Percentiles rank a stretch among this genome's conserved stretches.
Conservation (phyloP, 768 basidiomycete species). For the Tricholoma sp. region DNA sequence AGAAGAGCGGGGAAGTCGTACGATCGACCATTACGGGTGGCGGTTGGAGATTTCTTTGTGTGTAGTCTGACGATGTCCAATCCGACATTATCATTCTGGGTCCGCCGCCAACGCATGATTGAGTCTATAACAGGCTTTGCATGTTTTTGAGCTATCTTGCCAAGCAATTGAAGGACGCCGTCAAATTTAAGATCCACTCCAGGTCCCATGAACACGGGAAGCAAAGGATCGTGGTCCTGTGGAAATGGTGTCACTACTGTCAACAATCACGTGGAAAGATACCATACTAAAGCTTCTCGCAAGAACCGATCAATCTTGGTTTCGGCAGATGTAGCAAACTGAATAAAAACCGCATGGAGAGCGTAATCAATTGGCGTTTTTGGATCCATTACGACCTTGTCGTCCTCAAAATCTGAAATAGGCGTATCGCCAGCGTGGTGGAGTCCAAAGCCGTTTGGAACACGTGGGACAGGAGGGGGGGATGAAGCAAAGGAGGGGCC, state of each 20-base stretch:
- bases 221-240: slow-evolving; percentile 65
- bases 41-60: slow-evolving; percentile 31
- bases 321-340: slow-evolving; percentile 78
- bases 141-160: slow-evolving; percentile 80
- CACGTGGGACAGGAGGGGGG: slow-evolving; percentile 75
- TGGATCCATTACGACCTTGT: slow-evolving; percentile 63
- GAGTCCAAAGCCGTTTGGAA: slow-evolving; percentile 57
- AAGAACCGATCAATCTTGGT: slow-evolving; percentile 74
- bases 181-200: slow-evolving; percentile 78
- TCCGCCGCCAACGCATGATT: slow-evolving; percentile 81
- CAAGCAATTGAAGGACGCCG: slow-evolving; percentile 77
- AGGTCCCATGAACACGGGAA: slow-evolving; percentile 65
- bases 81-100: slow-evolving; percentile 58
- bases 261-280: not conserved
- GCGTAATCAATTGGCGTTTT: slow-evolving; percentile 88
- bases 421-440: slow-evolving; percentile 46
- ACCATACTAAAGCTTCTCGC: slow-evolving; percentile 57
- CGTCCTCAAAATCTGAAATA: slow-evolving; percentile 53
- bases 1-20: slow-evolving; percentile 48
- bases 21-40: slow-evolving; percentile 29
- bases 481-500: slow-evolving; percentile 51
- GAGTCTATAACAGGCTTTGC: slow-evolving; percentile 82
- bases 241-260: not conserved
- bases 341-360: slow-evolving; percentile 81
- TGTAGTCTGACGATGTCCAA: slow-evolving; percentile 50